Evolutionary conservation across 148 eudicot genomes (phyloP).

Genomic region (Nyssa sinensis): DNA sequence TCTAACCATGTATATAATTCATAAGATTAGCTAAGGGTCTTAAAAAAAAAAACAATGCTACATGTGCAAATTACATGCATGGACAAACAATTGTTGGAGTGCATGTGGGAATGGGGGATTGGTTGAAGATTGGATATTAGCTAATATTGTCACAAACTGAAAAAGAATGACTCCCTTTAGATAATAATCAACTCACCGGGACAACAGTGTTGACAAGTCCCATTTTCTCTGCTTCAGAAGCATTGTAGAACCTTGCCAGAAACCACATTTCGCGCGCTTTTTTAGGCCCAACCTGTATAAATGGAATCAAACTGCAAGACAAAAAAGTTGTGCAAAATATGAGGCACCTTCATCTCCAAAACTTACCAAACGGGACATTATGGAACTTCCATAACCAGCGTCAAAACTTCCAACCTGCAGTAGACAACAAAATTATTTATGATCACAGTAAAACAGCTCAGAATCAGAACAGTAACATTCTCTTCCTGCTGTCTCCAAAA

Average conservation of each 20-base stretch:
- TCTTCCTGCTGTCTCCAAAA: not conserved
- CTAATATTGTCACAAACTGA: not conserved
- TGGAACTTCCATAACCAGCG: constrained; percentile 95
- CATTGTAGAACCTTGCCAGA: constrained; percentile 76
- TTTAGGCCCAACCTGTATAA: constrained; percentile 80
- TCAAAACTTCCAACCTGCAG: constrained; percentile 96
- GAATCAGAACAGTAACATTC: not conserved
- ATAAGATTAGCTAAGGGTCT: not conserved
- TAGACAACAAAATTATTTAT: not conserved
- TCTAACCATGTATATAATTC: not conserved
- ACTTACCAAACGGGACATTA: constrained; percentile 92
- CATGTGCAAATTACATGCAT: not conserved
- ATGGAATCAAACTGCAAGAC: constrained; percentile 1
- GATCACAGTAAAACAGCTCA: not conserved
- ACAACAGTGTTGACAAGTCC: constrained; percentile 95
- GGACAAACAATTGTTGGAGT: not conserved
- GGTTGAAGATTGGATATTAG: not conserved
- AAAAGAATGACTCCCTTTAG: not conserved
- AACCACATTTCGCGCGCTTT: constrained; percentile 98
- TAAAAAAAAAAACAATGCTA: too few relatives aligned
- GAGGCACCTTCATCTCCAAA: constrained; percentile 6
- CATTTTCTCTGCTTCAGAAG: constrained; percentile 88
- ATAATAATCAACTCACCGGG: constrained; percentile 55
- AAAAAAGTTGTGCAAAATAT: not conserved
- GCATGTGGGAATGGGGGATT: not conserved